Evolutionary conservation across 352 stramenopile species (phyloP), one percentile per base, ranked within the genome.

Genomic region (Phytophthora syringae): DNA sequence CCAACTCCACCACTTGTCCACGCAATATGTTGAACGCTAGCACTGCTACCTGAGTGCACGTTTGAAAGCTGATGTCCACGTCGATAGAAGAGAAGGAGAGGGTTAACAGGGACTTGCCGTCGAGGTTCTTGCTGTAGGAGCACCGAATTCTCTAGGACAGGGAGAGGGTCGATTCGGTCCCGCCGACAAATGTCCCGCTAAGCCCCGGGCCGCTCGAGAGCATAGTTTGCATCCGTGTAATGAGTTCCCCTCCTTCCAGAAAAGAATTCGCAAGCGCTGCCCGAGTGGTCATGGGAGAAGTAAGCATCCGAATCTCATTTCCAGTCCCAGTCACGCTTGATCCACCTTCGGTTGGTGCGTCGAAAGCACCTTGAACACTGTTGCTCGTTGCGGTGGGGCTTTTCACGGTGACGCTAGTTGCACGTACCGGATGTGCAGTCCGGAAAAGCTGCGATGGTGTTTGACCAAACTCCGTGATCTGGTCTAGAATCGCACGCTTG

Each of bases 381-480:
- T 16, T 62, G 27, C 71, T 74, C 10, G 45, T 32, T 40, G 55
- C 18, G 43, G 37, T 22, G 4, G 49, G 63, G 16, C 16, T 55
- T 13, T 0, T 52, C 22, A n/a, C 22, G 0, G 54, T 47, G 15
- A 52, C 60, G 15, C 51, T 28, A 7, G 49, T 44, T 54, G 64
- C 47, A 2, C 84, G 78, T 15, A 74, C 52, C 11, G 88, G 89
- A 57, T 97, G 91, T 7, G 90, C 74, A 3, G 73, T 89, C 56
- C 82, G 82, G 61, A 98, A 97, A 21, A 98, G 79, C 71, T 99
- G 96, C 60, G 96, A 97, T 15, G 97, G 97, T 10, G 93, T 98
- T 75, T 99, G 97, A 2, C 98, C 98, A 80, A 99, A 99, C 74
- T 99, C 96, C 18, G 90, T 93, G 61, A 99, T 99, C 80, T 99